Evolutionary conservation across 306 rosid genomes (phyloP), one percentile per base, ranked within the genome.

Genomic region (Cucurbita moschata): DNA sequence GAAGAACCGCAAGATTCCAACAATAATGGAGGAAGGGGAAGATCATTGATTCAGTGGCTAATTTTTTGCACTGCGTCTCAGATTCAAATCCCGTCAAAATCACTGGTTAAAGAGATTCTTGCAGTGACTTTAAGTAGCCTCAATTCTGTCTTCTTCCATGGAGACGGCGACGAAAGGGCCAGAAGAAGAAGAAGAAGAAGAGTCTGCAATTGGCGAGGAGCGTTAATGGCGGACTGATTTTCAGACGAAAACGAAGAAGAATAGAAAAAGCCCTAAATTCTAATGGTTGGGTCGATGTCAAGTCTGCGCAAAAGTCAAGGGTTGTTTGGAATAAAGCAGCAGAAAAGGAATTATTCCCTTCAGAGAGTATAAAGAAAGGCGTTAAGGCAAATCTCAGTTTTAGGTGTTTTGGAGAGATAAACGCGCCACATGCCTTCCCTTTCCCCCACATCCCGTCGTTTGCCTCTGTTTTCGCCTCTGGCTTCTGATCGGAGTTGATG

Each of bases 241-340:
- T 30, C n/a, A 37, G 16, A 54, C 44, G 11, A 52, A 73, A 58
- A 11, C 64, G 6, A 0, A 37, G 21, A 56, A 21, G 39, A 19
- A 73, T n/a, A 39, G 43, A 40, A 18, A 19, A 39, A 40, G 1
- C 5, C 8, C 42, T 10, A 21, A 39, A 23, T 51, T 73, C 46
- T 11, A 18, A 8, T n/a, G n/a, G 71, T 47, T 12, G 62, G 10
- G 70, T 78, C 80, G 75, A 70, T 49, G 3, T 78, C 71, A 80
- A 75, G 78, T 83, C 82, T 75, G 26, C 73, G 19, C 76, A 54
- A 77, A 77, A 64, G 75, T 83, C 81, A 77, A 83, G 80, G 72
- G 54, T 76, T 44, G 63, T 21, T 61, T 10, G 71, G 71, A 54
- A 78, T 73, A 40, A 5, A 58, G 56, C 15, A 66, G 72, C 63